Evolutionary conservation across 1,139 yeast species (phyloP), one percentile per base, ranked within the genome.

Genomic region (Zygosaccharomyces pseudobailii): DNA sequence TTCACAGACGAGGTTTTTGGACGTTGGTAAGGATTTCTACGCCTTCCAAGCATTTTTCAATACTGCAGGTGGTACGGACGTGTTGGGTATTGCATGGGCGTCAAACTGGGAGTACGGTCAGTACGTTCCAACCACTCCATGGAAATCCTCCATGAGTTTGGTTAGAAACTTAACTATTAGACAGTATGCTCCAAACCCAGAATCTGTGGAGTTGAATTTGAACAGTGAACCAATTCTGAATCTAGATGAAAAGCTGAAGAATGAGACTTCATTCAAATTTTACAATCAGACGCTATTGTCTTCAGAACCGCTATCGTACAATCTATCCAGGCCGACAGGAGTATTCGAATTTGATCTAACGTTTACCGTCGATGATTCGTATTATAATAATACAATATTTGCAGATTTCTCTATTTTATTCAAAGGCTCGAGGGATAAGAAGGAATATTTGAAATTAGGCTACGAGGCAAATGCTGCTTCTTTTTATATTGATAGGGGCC

Each of bases 61-160:
- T 38, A 50, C 55, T 4, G 57, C 50, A 5, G 47, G 51, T 27
- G 55, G 52, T 9, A 45, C 49, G 3, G 62, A 55, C n/a, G 58
- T 54, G 1, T 13, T 66, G 7, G 70, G 68, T n/a, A 46, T 69
- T 32, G 72, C 70, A 4, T 70, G 73, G 73, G 68, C 71, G 27
- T 66, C 71, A 31, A 69, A 68, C 54, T 70, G 73, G 73, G 71
- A 69, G 50, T 70, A 70, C 49, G 56, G 62, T 19, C 55, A 57
- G 21, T 50, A 50, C 17, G 69, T 62, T 17, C 73, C 72, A 13
- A 66, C 71, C 6, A 49, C 45, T 6, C 53, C 57, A 8, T 70
- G 69, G 69, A 60, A 69, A 46, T 55, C 67, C 20, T 61, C 69
- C 2, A 63, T 64, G 69, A 57, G 71, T 2, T 47, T 67, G 21